Evolutionary conservation across 805 yeast species (phyloP).

Genomic region (Saccharomyces paradoxus): DNA sequence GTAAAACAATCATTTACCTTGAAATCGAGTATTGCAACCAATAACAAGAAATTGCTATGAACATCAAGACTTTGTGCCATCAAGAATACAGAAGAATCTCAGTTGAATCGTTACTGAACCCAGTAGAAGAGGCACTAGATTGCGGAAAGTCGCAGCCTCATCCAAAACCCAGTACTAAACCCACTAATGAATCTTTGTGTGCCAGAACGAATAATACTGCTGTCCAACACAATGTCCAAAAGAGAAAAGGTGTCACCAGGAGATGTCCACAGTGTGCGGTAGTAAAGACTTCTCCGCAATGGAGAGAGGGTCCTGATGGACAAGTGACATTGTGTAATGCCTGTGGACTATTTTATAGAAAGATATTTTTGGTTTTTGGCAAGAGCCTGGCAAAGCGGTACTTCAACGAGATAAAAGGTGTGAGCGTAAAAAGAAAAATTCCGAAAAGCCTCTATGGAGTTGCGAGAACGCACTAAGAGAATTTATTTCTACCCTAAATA

Average conservation of each 20-base stretch:
- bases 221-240: neutral
- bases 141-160: neutral
- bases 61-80: neutral
- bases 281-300: slow-evolving; percentile 49
- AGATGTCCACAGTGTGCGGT: neutral
- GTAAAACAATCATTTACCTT: neutral
- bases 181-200: neutral
- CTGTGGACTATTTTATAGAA: slow-evolving; percentile 70
- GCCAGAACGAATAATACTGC: neutral
- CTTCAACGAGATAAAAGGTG: neutral
- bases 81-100: neutral
- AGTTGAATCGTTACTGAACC: neutral
- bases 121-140: neutral
- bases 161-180: neutral
- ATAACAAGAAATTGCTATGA: neutral
- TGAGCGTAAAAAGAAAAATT: neutral
- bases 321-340: slow-evolving; percentile 73
- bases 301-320: slow-evolving; percentile 79
- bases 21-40: neutral
- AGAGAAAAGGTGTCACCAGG: neutral
- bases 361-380: slow-evolving; percentile 19
- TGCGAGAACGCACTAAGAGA: neutral
- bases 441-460: neutral
- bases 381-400: neutral
- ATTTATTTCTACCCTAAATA: neutral